These are phyloP conservation scores for Puccinia triticina DNA, from an alignment of 1,284 basidiomycete genomes.

Conservation along the genomic window DNA sequence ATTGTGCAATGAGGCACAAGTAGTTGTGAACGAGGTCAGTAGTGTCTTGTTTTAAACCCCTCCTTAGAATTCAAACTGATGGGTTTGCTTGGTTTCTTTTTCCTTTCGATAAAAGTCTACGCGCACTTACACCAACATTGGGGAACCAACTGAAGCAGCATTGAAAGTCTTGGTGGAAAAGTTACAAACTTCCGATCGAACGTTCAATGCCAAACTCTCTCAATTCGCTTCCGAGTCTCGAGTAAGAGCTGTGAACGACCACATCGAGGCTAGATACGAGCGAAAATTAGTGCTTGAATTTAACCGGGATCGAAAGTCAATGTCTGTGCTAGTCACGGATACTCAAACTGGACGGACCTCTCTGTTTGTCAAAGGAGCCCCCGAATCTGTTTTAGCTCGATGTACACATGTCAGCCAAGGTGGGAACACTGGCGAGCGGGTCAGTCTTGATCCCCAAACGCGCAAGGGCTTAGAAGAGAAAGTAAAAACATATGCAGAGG, in stretches of 20 bases:
- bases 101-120: slow-evolving; percentile 68
- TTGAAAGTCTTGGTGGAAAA: slow-evolving; percentile 93
- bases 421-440: slow-evolving; percentile 62
- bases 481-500: slow-evolving; percentile 73
- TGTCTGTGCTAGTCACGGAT: slow-evolving; percentile 82
- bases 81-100: slow-evolving; percentile 12
- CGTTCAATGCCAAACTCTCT: slow-evolving; percentile 66
- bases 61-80: slow-evolving; percentile 31
- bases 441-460: slow-evolving; percentile 69
- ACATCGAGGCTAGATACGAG: slow-evolving; percentile 73
- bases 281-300: slow-evolving; percentile 94
- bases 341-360: slow-evolving; percentile 65
- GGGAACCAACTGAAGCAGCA: slow-evolving; percentile 95
- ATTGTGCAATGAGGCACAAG: slow-evolving; percentile 89
- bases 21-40: slow-evolving; percentile 75
- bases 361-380: slow-evolving; percentile 91
- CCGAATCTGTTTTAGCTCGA: slow-evolving; percentile 88
- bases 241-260: slow-evolving; percentile 75
- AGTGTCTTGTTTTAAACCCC: not conserved
- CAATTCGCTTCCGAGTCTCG: slow-evolving; percentile 69
- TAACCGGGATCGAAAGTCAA: slow-evolving; percentile 96
- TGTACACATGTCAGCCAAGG: slow-evolving; percentile 76
- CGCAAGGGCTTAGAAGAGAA: slow-evolving; percentile 67
- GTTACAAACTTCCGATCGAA: slow-evolving; percentile 62
- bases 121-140: slow-evolving; percentile 77